Evolutionary conservation across 2,329 filamentous ascomycete species (phyloP).

Genomic region (Cordyceps cateniannulata): DNA sequence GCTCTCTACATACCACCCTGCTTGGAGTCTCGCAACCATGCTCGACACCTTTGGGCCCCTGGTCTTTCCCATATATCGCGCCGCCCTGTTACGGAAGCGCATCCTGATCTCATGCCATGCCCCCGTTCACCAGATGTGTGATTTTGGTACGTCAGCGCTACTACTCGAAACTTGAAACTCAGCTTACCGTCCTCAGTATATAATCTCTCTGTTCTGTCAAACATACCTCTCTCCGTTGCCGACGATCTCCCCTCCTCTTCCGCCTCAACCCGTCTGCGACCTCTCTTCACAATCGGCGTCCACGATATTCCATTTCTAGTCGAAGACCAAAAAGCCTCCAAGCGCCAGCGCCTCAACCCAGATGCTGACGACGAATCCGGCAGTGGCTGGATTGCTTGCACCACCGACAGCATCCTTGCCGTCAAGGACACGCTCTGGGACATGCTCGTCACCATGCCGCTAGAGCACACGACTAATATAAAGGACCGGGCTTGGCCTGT

Average conservation of each 20-base stretch:
- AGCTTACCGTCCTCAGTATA: slow-evolving; percentile 58
- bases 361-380: slow-evolving; percentile 40
- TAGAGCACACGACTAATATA: slow-evolving; percentile 50
- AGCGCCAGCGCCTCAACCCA: slow-evolving; percentile 30
- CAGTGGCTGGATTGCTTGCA: slow-evolving; percentile 85
- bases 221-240: slow-evolving; percentile 68
- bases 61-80: slow-evolving; percentile 84
- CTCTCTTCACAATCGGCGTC: slow-evolving; percentile 89
- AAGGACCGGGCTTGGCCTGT: slow-evolving; percentile 66
- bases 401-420: slow-evolving; percentile 85
- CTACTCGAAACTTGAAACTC: slow-evolving; percentile 18
- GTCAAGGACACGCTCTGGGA: slow-evolving; percentile 87
- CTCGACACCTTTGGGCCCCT: slow-evolving; percentile 83
- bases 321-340: slow-evolving; percentile 47
- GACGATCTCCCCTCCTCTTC: slow-evolving; percentile 60
- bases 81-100: slow-evolving; percentile 77
- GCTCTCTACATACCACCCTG: slow-evolving; percentile 75
- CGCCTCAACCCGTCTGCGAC: slow-evolving; percentile 60
- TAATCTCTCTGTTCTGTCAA: slow-evolving; percentile 85
- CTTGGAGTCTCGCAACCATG: slow-evolving; percentile 70
- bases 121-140: slow-evolving; percentile 78
- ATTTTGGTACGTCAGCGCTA: slow-evolving; percentile 63
- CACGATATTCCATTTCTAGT: slow-evolving; percentile 82
- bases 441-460: slow-evolving; percentile 76
- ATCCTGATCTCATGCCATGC: slow-evolving; percentile 82